These are phyloP conservation scores for Neofusicoccum sp. DNA, from an alignment of 2,329 filamentous ascomycete species.

Conservation along the genomic window DNA sequence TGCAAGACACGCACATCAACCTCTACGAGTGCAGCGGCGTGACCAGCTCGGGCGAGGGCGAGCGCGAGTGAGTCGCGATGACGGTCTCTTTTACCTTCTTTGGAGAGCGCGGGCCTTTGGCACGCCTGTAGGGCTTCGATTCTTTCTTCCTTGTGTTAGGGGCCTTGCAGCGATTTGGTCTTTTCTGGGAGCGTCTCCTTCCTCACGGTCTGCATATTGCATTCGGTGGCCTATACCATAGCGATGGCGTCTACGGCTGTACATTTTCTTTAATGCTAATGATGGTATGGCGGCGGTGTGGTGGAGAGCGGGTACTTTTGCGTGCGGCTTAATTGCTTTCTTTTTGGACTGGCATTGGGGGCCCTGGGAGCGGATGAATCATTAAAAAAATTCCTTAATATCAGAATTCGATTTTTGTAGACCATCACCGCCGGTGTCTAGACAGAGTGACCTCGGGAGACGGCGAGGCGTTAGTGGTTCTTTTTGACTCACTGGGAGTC, in stretches of 20 bases:
- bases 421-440: background rate
- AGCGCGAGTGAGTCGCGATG: background rate
- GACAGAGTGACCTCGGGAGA: background rate
- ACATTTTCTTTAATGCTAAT: conserved; percentile 6
- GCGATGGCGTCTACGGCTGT: conserved; percentile 21
- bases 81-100: background rate
- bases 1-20: conserved; percentile 88
- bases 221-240: conserved; percentile 22
- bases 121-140: background rate
- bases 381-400: background rate
- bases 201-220: conserved; percentile 17
- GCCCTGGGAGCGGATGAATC: background rate
- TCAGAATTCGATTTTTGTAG: background rate
- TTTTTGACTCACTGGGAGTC: conserved; percentile 4
- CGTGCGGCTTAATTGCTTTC: conserved; percentile 2
- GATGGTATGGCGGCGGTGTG: conserved; percentile 10
- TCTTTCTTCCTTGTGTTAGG: background rate
- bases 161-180: background rate
- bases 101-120: background rate
- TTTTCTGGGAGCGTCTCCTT: background rate
- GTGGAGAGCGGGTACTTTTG: conserved; percentile 1
- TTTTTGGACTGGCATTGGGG: background rate
- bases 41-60: background rate
- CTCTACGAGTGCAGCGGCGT: conserved; percentile 68
- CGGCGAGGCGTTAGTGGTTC: background rate